Evolutionary conservation across 2,329 filamentous ascomycete species (phyloP).

Genomic region (Kalmusia sp.): DNA sequence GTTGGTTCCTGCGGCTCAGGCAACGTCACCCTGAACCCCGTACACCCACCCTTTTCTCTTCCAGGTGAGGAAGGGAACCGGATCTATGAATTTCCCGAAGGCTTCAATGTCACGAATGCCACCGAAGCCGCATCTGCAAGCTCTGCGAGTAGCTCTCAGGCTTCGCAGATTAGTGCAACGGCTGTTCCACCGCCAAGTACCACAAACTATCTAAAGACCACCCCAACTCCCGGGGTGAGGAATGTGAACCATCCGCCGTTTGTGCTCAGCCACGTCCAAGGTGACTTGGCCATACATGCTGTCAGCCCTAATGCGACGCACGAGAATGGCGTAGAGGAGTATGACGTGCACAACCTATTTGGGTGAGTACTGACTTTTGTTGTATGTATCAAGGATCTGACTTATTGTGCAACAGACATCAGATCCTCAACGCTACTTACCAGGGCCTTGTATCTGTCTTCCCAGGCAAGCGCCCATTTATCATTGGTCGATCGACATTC

Average conservation of each 20-base stretch:
- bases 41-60: conserved; percentile 69
- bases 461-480: conserved; percentile 76
- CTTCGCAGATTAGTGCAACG: conserved; percentile 46
- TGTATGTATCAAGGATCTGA: background rate
- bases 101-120: conserved; percentile 71
- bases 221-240: conserved; percentile 67
- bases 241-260: conserved; percentile 79
- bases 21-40: conserved; percentile 71
- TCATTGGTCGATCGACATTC: conserved; percentile 84
- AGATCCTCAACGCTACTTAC: conserved; percentile 80
- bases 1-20: conserved; percentile 73
- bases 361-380: conserved; percentile 20
- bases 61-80: conserved; percentile 69
- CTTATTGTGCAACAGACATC: conserved; percentile 59
- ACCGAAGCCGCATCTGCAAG: conserved; percentile 68
- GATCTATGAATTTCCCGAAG: conserved; percentile 70
- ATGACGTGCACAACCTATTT: conserved; percentile 82
- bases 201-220: conserved; percentile 62
- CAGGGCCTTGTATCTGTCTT: conserved; percentile 70
- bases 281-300: conserved; percentile 75
- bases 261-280: conserved; percentile 75
- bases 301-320: conserved; percentile 81
- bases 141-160: conserved; percentile 62
- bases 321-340: conserved; percentile 74
- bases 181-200: conserved; percentile 30